Evolutionary conservation across 371 early-diverging fungal species (phyloP).

Genomic region (Mucor lusitanicus): DNA sequence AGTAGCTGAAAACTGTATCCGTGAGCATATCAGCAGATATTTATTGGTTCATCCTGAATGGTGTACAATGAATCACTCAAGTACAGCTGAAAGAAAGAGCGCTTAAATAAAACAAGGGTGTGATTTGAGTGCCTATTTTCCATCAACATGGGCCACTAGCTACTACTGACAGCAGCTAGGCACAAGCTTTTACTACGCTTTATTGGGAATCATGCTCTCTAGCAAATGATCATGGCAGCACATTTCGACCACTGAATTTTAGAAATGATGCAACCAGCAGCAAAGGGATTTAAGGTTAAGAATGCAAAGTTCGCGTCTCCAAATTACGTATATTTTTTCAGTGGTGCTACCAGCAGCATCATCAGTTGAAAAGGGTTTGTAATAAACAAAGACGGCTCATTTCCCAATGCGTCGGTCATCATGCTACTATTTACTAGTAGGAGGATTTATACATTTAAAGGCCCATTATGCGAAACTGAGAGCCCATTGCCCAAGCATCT

Average conservation of each 20-base stretch:
- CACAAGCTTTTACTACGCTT: not conserved
- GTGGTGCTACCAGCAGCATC: not conserved
- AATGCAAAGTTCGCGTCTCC: not conserved
- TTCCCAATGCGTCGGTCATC: not conserved
- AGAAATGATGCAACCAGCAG: not conserved
- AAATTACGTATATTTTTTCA: not conserved
- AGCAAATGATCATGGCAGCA: not conserved
- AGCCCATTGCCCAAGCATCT: not conserved
- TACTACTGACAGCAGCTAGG: not conserved
- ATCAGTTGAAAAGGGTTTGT: not conserved
- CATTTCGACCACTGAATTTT: no score
- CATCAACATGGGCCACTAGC: not conserved
- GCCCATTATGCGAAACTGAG: not conserved
- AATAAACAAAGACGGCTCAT: not conserved
- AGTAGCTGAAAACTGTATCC: not conserved
- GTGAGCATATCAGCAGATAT: not conserved
- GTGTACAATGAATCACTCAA: not conserved
- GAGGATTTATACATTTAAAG: no score
- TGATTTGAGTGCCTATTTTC: not conserved
- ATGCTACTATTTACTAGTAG: not conserved
- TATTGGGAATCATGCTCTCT: not conserved
- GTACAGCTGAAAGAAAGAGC: not conserved
- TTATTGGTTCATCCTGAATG: not conserved
- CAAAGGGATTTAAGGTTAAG: not conserved
- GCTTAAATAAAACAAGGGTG: not conserved